Evolutionary conservation across 192 early-diverging fungal genomes (phyloP).

Genomic region (Gigaspora rosea): DNA sequence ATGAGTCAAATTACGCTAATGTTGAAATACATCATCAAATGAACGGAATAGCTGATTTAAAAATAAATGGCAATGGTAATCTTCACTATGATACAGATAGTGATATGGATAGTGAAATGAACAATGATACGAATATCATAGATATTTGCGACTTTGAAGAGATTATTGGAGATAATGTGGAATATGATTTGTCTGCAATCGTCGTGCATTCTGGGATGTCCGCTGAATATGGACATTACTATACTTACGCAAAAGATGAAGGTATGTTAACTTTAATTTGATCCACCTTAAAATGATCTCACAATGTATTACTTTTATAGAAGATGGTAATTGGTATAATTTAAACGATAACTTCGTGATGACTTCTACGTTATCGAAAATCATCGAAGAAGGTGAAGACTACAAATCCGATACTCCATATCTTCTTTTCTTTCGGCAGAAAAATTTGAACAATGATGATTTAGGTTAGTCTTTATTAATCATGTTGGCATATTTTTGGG

Average conservation of each 20-base stretch:
- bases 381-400: conserved; percentile 18
- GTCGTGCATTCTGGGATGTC: conserved; percentile 50
- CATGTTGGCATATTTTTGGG: no score
- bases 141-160: neutral
- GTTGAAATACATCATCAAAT: neutral
- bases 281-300: neutral
- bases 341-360: conserved; percentile 45
- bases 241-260: conserved; percentile 48
- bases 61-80: no score
- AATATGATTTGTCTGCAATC: conserved; percentile 49
- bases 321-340: conserved; percentile 32
- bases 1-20: neutral
- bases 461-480: no score
- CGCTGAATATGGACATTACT: conserved; percentile 56
- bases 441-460: neutral
- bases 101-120: neutral
- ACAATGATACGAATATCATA: neutral
- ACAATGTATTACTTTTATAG: neutral
- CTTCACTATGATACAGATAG: neutral
- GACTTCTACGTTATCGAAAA: conserved; percentile 33
- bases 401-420: conserved; percentile 49
- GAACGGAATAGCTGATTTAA: neutral
- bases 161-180: neutral
- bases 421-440: conserved; percentile 44
- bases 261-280: neutral